phyloP scores from a whole-genome alignment of 805 yeast species.

The Myxozyma mucilagina region DNA sequence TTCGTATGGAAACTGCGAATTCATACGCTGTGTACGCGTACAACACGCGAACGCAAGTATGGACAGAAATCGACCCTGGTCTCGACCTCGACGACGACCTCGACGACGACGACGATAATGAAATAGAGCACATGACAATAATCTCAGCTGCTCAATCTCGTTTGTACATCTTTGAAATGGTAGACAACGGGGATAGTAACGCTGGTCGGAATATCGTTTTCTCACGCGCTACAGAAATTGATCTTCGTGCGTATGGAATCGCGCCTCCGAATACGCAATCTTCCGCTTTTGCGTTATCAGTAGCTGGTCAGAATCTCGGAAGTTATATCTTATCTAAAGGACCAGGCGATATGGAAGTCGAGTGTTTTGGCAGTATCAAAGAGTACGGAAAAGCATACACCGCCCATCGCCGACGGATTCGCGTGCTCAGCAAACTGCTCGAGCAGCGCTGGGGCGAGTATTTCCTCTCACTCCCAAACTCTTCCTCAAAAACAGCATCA shows the following conservation, averaged over 20 bases:
- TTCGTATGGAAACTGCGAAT: neutral
- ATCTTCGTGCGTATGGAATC: constrained; percentile 16
- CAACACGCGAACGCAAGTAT: constrained; percentile 3
- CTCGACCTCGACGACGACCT: neutral
- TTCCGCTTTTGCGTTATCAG: constrained; percentile 9
- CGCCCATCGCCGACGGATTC: constrained; percentile 5
- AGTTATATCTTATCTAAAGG: constrained; percentile 3
- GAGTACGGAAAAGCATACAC: neutral
- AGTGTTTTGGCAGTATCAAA: constrained; percentile 7
- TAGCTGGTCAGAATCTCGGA: constrained; percentile 18
- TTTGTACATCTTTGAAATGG: too few relatives aligned
- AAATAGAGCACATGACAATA: neutral
- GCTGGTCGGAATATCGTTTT: constrained; percentile 15
- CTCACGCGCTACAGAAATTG: constrained; percentile 10
- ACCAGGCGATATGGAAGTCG: constrained; percentile 21
- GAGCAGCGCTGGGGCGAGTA: constrained; percentile 25
- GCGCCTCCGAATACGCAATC: neutral
- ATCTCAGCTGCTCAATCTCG: constrained; percentile 7
- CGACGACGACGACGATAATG: too few relatives aligned
- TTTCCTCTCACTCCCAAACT: neutral
- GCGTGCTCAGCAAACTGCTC: constrained; percentile 15
- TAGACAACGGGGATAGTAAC: constrained; percentile 6
- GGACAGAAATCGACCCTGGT: constrained; percentile 7
- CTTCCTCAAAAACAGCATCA: too few relatives aligned
- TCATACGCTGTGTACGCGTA: constrained; percentile 19